Conservation (phyloP, 179 eudicot species). For the Corrigiola litoralis region DNA sequence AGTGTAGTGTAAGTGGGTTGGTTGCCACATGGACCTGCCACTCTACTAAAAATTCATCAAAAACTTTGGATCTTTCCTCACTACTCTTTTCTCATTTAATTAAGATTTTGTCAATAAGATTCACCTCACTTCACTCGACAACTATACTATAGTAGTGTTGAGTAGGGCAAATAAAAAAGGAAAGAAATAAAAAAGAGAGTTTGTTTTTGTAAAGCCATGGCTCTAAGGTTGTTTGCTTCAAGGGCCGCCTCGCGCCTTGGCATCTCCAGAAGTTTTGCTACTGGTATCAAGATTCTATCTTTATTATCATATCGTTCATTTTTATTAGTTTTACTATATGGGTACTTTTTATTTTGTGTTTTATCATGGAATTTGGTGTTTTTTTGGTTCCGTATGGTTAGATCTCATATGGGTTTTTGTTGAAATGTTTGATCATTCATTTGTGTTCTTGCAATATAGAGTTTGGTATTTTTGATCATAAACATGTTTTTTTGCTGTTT, state of each 20-base stretch:
- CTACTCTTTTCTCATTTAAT: too few relatives aligned
- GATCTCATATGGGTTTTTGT: conserved; percentile 24
- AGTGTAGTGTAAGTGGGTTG: not conserved
- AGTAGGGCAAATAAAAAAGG: not conserved
- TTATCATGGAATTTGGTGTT: not conserved
- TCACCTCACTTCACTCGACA: too few relatives aligned
- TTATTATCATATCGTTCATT: not conserved
- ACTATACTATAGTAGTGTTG: not conserved
- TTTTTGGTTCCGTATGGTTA: conserved; percentile 8
- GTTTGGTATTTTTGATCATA: not conserved
- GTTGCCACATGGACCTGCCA: not conserved
- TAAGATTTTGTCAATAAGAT: too few relatives aligned
- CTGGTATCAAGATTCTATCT: conserved; percentile 40
- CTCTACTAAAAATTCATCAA: not conserved
- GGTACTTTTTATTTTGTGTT: not conserved
- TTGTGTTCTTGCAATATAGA: not conserved
- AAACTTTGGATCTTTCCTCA: not conserved
- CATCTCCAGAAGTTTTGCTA: conserved; percentile 68
- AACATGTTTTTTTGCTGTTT: not conserved
- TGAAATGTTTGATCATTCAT: not conserved
- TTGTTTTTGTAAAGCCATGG: conserved; percentile 25
- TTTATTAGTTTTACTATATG: not conserved
- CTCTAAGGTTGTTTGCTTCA: conserved; percentile 66
- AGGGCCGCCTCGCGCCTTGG: conserved; percentile 66
- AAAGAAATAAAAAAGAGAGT: not conserved